Base-by-base conservation (phyloP, 2,329 filamentous ascomycete species). In the Xylariaceae sp. region DNA sequence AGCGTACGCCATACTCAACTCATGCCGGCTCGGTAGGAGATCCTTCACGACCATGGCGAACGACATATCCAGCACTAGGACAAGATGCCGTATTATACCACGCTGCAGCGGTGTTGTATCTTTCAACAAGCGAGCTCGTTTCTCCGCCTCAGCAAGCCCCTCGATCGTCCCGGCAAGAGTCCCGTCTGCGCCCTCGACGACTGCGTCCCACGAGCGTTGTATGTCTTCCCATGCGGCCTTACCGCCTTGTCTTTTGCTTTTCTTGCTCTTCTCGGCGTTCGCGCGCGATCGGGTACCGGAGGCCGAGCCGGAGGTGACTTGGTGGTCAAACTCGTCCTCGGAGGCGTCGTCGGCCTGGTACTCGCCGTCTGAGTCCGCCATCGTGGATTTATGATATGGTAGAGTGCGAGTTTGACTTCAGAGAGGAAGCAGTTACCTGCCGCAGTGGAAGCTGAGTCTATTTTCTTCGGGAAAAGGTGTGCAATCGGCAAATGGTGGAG, bases 21-120 rank as follows among this genome's bases (percentile, higher is more conserved):
- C 78, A 67, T 92, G 91, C 49, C 92, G 81, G 35, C 84, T 95
- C 5, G 93, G 93, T 21, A 93, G 81, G 55, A 97, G 76, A 63
- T 98, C 93, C 68, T 97, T 97, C 67, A 97, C 91, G 5, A 82
- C 70, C 93, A 98, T 98, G 40, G 92, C 88, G 53, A 88, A 85
- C 19, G 88, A 95, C 67, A 97, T 85, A 67, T 98, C 93, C 25
- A 98, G 71, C 32, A 97, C 84, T 19, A 98, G 75, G 45, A 97
- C 83, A 40, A 97, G 72, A 67, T 98, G 92, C n/a, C 93, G 85
- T 67, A 98, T 98, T 60, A 98, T 98, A 51, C 93, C 93, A 57
- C 93, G 82, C 69, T 98, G 93, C 44, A 98, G 74, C 11, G 93
- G 93, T 38, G 92, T 97, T 22, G 93, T 97, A 65, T 98, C 93